Evolutionary conservation across 1,139 yeast species (phyloP), one percentile per base, ranked within the genome.

Genomic region (Geotrichum australiense): DNA sequence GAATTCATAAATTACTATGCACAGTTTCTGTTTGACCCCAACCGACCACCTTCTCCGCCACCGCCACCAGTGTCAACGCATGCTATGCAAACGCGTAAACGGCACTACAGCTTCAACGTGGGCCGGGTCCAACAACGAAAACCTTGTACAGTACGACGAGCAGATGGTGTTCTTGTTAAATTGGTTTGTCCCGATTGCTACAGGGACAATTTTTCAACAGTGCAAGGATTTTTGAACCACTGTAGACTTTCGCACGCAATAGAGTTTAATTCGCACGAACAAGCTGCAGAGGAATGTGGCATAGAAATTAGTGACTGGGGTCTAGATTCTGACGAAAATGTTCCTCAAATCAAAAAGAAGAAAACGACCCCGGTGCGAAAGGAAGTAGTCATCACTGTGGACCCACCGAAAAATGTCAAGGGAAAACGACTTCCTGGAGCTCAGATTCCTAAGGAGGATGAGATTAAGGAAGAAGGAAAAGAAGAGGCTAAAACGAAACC

Each of bases 221-320:
- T 87, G 0, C 93, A 82, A 57, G 93, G 93, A 19, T 81, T 83
- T 49, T 69, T 82, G 30, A 83, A 81, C 56, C 94, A 83, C 57
- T 74, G 82, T 48, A 65, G 93, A 49, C 72, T 80, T 20, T 83
- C 89, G 3, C 94, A 83, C 57, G 66, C 76, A 12, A 73, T 73
- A 46, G 86, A 80, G 47, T 81, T 74, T 50, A 73, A 81, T 4
- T 76, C 82, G 5, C 91, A 81, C 54, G 89, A 81, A 50, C 74
- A 80, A 8, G 89, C 93, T 1, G 87, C 91, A 0, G 63, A 78
- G 45, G 70, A 68, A 31, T 83, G 91, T 58, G 91, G 89, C 21
- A 73, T 69, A 28, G 67, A 78, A 0, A 56, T 80, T 23, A 68
- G 66, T 14, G 78, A 75, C 45, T 19, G 19, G 11, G 31, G 31